Conservation (phyloP, 306 rosid species). For the Vigna unguiculata region DNA sequence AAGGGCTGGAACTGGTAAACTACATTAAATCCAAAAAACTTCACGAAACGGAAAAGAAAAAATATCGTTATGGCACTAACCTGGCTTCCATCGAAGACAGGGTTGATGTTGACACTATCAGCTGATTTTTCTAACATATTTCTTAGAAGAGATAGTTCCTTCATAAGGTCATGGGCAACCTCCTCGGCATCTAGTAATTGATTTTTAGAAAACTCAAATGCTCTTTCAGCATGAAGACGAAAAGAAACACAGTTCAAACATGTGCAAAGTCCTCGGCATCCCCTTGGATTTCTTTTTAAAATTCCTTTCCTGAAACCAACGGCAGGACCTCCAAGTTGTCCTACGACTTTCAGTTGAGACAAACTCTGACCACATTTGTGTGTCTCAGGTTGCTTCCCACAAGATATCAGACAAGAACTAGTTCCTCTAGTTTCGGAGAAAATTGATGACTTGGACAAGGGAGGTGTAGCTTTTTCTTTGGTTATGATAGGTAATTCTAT, state of each 20-base stretch:
- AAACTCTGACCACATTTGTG: constrained; percentile 40
- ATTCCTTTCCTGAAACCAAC: constrained; percentile 45
- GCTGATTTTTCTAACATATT: constrained; percentile 54
- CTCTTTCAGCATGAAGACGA: constrained; percentile 84
- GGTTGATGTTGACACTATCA: constrained; percentile 41
- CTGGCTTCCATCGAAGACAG: constrained; percentile 45
- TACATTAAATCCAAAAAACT: neutral
- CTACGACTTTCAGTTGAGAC: constrained; percentile 34
- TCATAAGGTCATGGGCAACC: constrained; percentile 70
- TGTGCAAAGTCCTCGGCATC: constrained; percentile 88
- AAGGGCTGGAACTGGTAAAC: neutral
- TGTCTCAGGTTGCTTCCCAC: constrained; percentile 44
- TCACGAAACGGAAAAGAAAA: neutral
- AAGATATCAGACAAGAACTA: constrained; percentile 31
- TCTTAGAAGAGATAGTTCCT: constrained; percentile 66
- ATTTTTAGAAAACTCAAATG: constrained; percentile 89
- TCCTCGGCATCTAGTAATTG: constrained; percentile 80
- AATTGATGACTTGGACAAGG: constrained; percentile 22
- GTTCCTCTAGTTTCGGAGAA: constrained; percentile 40
- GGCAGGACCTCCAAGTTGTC: constrained; percentile 33
- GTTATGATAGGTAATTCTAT: constrained; percentile 41
- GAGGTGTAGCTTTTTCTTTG: constrained; percentile 36
- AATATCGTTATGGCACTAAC: constrained; percentile 45
- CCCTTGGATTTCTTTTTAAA: constrained; percentile 81
- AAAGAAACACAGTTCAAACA: constrained; percentile 89